These are phyloP conservation scores for Eleusine indica DNA, from an alignment of 176 grass and related monocot genomes.

Conservation along the genomic window DNA sequence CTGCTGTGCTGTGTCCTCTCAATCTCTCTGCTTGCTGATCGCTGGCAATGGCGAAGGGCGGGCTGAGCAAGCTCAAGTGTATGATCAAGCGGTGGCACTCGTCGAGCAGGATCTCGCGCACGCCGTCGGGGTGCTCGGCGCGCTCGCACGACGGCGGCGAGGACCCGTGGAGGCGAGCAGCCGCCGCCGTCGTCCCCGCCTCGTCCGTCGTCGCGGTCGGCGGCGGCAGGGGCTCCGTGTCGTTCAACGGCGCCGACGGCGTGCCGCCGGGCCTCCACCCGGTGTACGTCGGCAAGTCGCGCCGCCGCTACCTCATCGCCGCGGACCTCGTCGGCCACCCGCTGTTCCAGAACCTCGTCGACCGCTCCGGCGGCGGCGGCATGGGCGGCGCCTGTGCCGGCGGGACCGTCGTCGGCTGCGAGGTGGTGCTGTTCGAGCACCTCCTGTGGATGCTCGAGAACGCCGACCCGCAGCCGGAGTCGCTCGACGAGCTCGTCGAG, in stretches of 20 bases:
- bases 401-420: slow-evolving; percentile 69
- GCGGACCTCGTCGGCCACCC: slow-evolving; percentile 79
- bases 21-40: background rate
- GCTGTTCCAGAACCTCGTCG: slow-evolving; percentile 80
- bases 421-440: slow-evolving; percentile 98
- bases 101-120: slow-evolving; percentile 61
- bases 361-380: slow-evolving; percentile 49
- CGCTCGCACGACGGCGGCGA: slow-evolving; percentile 34
- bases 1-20: background rate
- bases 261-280: slow-evolving; percentile 73
- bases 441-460: slow-evolving; percentile 98
- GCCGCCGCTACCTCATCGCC: slow-evolving; percentile 84
- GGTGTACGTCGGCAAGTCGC: slow-evolving; percentile 88
- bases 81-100: slow-evolving; percentile 97
- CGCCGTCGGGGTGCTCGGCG: slow-evolving; percentile 42
- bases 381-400: slow-evolving; percentile 17
- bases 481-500: slow-evolving; percentile 87
- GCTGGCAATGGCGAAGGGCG: slow-evolving; percentile 59
- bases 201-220: slow-evolving; percentile 7
- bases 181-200: background rate
- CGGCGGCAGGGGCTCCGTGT: slow-evolving; percentile 28
- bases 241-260: slow-evolving; percentile 65
- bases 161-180: slow-evolving; percentile 40
- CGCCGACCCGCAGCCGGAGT: slow-evolving; percentile 87
- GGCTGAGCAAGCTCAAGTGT: slow-evolving; percentile 89